Evolutionary conservation across 2,329 filamentous ascomycete genomes (phyloP).

Genomic region (Hortaea sp.): DNA sequence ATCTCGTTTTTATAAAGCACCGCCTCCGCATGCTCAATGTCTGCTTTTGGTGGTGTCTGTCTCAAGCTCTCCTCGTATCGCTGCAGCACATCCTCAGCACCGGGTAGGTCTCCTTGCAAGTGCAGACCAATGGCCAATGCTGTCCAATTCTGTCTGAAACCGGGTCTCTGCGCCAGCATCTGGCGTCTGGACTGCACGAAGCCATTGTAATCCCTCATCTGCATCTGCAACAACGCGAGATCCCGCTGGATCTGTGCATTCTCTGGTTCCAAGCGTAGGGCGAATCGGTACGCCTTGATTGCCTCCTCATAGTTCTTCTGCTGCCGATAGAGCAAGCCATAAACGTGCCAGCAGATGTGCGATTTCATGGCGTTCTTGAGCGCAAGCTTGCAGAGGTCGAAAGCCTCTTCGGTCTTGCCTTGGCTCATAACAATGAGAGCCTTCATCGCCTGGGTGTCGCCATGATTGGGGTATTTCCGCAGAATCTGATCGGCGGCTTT

Average conservation of each 20-base stretch:
- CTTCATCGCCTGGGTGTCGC: slow-evolving; percentile 98
- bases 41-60: slow-evolving; percentile 60
- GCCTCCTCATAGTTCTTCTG: slow-evolving; percentile 98
- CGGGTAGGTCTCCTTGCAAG: slow-evolving; percentile 69
- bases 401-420: slow-evolving; percentile 88
- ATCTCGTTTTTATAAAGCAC: slow-evolving; percentile 90
- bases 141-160: slow-evolving; percentile 88
- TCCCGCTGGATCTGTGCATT: slow-evolving; percentile 90
- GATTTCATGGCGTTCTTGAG: slow-evolving; percentile 97
- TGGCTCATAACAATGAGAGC: slow-evolving; percentile 89
- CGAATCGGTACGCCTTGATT: slow-evolving; percentile 98
- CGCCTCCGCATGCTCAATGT: slow-evolving; percentile 90
- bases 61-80: slow-evolving; percentile 93
- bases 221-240: slow-evolving; percentile 82
- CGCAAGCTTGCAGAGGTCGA: slow-evolving; percentile 82
- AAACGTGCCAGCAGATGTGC: slow-evolving; percentile 99
- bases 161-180: slow-evolving; percentile 78
- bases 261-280: slow-evolving; percentile 84
- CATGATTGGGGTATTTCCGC: slow-evolving; percentile 89
- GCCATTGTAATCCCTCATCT: slow-evolving; percentile 91
- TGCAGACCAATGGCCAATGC: slow-evolving; percentile 92
- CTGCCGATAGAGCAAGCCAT: slow-evolving; percentile 83
- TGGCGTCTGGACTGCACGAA: slow-evolving; percentile 81
- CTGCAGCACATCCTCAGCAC: slow-evolving; percentile 82
- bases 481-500: slow-evolving; percentile 96